Percentiles rank a stretch among this genome's conserved stretches.
phyloP scores from a whole-genome alignment of 129 eudicot species.

The Escallonia herrerae region DNA sequence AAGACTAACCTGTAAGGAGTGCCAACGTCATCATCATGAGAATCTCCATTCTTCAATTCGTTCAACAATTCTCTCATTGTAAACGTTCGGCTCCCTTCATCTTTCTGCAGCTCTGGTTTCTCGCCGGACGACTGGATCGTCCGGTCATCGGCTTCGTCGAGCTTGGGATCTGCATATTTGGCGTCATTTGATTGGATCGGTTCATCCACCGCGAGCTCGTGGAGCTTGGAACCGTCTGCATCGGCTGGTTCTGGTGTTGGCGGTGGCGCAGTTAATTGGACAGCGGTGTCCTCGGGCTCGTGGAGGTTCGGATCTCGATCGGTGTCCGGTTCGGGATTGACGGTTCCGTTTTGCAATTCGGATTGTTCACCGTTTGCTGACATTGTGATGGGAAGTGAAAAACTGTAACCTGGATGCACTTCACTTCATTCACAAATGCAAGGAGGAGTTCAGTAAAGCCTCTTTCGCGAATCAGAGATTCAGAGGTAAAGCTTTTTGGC shows the following conservation, averaged over 20 bases:
- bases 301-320: conserved; percentile 25
- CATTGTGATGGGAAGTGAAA: background rate
- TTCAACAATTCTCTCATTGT: conserved; percentile 68
- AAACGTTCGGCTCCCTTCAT: conserved; percentile 48
- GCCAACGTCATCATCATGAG: conserved; percentile 16
- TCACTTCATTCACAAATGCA: conserved; percentile 41
- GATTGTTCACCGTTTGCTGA: conserved; percentile 8
- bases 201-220: conserved; percentile 6
- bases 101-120: conserved; percentile 22
- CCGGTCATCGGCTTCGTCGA: conserved; percentile 21
- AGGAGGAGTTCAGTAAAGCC: too few species aligned
- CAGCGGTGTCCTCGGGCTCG: conserved; percentile 12
- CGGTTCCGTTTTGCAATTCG: conserved; percentile 32
- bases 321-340: conserved; percentile 15
- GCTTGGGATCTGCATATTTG: conserved; percentile 11
- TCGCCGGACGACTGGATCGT: background rate
- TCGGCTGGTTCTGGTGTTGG: conserved; percentile 9
- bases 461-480: too few species aligned
- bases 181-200: conserved; percentile 18
- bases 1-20: conserved; percentile 47
- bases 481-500: too few species aligned
- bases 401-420: conserved; percentile 55
- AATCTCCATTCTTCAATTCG: conserved; percentile 58
- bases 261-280: conserved; percentile 12
- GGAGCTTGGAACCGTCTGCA: conserved; percentile 10